Conservation (phyloP, 768 basidiomycete genomes). For the Leucosporidium creatinivorum region DNA sequence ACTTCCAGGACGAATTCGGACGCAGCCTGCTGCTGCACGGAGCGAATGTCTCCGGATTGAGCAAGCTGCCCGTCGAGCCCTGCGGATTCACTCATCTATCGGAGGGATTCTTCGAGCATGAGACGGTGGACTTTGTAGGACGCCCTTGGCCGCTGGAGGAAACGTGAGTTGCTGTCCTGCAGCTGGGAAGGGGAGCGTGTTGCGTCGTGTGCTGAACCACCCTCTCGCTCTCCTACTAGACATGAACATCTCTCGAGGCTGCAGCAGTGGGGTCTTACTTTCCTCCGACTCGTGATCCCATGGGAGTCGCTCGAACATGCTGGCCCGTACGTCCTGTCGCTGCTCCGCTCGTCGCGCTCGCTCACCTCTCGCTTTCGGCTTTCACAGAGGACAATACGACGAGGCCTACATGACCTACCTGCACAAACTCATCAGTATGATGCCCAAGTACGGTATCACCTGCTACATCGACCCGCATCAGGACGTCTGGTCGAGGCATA, state of each 20-base stretch:
- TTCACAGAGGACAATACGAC: slow-evolving; percentile 70
- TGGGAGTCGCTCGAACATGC: slow-evolving; percentile 97
- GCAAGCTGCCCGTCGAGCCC: slow-evolving; percentile 57
- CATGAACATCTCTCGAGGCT: slow-evolving; percentile 30
- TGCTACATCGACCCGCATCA: slow-evolving; percentile 76
- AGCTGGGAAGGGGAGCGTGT: neutral
- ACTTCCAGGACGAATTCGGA: slow-evolving; percentile 73
- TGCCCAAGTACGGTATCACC: slow-evolving; percentile 64
- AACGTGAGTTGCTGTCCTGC: slow-evolving; percentile 70
- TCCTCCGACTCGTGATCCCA: slow-evolving; percentile 64
- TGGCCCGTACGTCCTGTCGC: slow-evolving; percentile 62
- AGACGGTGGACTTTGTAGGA: slow-evolving; percentile 74
- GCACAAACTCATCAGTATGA: slow-evolving; percentile 56
- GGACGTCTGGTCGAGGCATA: slow-evolving; percentile 88
- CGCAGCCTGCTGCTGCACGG: slow-evolving; percentile 75
- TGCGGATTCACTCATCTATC: slow-evolving; percentile 44
- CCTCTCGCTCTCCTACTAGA: slow-evolving; percentile 40
- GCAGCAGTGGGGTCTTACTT: slow-evolving; percentile 27
- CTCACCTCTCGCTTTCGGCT: neutral
- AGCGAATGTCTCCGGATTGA: slow-evolving; percentile 73
- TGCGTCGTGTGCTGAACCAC: neutral
- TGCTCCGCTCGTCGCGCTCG: neutral
- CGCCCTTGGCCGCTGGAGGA: slow-evolving; percentile 85
- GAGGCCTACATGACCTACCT: slow-evolving; percentile 73
- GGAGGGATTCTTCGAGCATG: slow-evolving; percentile 59